Evolutionary conservation across 2,329 filamentous ascomycete genomes (phyloP).

Genomic region (Dothistroma pini): DNA sequence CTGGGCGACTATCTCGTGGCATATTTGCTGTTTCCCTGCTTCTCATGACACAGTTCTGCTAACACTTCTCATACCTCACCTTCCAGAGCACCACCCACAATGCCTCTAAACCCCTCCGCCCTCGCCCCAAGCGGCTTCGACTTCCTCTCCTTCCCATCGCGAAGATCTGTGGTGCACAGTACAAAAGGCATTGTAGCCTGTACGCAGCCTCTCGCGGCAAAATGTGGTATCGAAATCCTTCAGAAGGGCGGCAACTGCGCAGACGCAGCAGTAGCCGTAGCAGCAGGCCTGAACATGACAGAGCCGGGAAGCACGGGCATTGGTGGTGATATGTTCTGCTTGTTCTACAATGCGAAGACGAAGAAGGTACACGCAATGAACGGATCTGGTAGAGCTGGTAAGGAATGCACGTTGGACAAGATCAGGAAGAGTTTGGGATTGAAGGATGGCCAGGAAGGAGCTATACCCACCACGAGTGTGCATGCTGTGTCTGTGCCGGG

Average conservation of each 20-base stretch:
- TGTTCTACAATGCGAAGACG: conserved; percentile 82
- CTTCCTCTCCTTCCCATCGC: conserved; percentile 69
- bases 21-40: background rate
- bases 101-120: conserved; percentile 49
- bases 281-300: conserved; percentile 87
- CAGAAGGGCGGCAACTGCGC: conserved; percentile 88
- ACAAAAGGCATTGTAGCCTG: conserved; percentile 87
- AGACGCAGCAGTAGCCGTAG: conserved; percentile 93
- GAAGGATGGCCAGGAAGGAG: conserved; percentile 51
- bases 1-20: background rate
- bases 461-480: conserved; percentile 71
- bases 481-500: conserved; percentile 86
- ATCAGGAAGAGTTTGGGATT: conserved; percentile 68
- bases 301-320: conserved; percentile 93
- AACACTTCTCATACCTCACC: background rate
- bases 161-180: conserved; percentile 89
- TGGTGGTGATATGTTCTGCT: conserved; percentile 94
- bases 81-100: conserved; percentile 22
- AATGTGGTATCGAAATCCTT: conserved; percentile 82
- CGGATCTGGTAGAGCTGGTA: conserved; percentile 81
- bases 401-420: conserved; percentile 63
- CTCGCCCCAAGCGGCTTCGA: conserved; percentile 48
- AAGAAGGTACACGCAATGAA: conserved; percentile 84
- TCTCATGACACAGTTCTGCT: background rate
- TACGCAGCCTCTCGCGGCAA: conserved; percentile 83